Conservation (phyloP, 768 basidiomycete genomes). For the Suillus tomentosus region DNA sequence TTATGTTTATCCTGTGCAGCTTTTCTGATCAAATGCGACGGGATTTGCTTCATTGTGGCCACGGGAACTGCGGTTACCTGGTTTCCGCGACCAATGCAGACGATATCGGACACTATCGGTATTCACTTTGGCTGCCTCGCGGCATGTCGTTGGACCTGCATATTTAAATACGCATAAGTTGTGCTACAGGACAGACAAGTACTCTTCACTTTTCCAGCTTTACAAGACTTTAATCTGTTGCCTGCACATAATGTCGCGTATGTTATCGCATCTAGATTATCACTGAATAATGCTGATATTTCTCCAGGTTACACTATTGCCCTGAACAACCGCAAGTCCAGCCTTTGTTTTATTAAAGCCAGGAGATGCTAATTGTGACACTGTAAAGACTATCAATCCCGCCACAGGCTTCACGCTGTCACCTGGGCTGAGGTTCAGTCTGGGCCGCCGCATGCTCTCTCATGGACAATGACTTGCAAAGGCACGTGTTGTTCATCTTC, state of each 20-base stretch:
- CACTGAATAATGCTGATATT: constrained; percentile 16
- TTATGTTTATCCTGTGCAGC: constrained; percentile 5
- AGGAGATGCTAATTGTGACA: constrained; percentile 4
- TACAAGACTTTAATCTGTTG: background rate
- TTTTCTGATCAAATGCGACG: constrained; percentile 10
- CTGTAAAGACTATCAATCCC: constrained; percentile 40
- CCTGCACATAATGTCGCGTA: constrained; percentile 16
- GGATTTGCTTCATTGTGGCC: background rate
- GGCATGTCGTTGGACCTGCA: constrained; percentile 9
- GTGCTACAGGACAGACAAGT: background rate
- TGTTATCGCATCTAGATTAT: background rate
- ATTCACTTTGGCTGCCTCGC: constrained; percentile 7
- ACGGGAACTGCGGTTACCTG: background rate
- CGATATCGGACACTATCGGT: background rate
- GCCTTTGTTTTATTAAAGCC: background rate
- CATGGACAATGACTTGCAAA: constrained; percentile 61
- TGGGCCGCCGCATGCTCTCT: constrained; percentile 44
- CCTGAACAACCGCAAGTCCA: constrained; percentile 50
- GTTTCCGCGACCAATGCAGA: background rate
- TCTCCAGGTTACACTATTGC: constrained; percentile 32
- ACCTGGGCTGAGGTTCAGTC: constrained; percentile 41
- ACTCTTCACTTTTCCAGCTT: background rate
- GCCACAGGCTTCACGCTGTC: constrained; percentile 33
- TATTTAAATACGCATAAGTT: constrained; percentile 20
- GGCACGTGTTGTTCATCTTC: constrained; percentile 37